Evolutionary conservation across 169 alveolate genomes (phyloP), one percentile per base, ranked within the genome.

Genomic region (Plasmodium inui): DNA sequence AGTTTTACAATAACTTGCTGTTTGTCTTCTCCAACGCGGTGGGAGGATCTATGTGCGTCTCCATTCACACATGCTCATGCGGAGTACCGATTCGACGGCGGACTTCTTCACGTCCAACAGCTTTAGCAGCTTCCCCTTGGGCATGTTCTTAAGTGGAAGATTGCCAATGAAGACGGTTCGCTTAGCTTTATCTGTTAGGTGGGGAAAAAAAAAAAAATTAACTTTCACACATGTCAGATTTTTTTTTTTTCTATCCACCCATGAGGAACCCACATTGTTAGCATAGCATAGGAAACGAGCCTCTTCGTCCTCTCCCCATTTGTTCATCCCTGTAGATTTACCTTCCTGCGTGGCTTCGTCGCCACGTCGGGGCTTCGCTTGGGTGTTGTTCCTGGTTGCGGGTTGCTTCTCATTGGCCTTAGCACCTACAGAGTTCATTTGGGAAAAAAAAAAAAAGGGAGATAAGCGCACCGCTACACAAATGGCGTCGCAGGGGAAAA

Each of bases 121-220:
- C 32, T 85, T 85, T 7, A 85, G 34, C 67, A 85, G 61, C 57
- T 74, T 85, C 12, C 30, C 9, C n/a, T 22, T 26, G 26, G 17
- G 37, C 53, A 85, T 55, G 61, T 72, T 41, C 39, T 74, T 85
- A 19, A 85, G 6, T 14, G 93, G 93, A 2, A 85, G 4, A 34
- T 85, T 85, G 6, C 93, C 93, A n/a, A 85, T 79, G 28, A 85
- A 85, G 19, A 85, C 84, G n/a, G 93, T 74, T 37, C 93, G 37
- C 61, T 85, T 67, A 14, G 37, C 79, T 85, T 30, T 73, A 7
- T 85, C 93, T 53, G 44, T 17, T 32, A 46, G 41, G 44, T 0
- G 1, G 71, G 26, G 46, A 39, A 34, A 70, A 70, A 67, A 53
- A 53, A 57, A 61, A 61, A 61, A 61, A n/a, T 46, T 46, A 46